Percentiles rank a stretch among this genome's conserved stretches.
These are phyloP conservation scores for Xylariaceae sp. DNA, from an alignment of 2,329 filamentous ascomycete species.

Conservation along the genomic window DNA sequence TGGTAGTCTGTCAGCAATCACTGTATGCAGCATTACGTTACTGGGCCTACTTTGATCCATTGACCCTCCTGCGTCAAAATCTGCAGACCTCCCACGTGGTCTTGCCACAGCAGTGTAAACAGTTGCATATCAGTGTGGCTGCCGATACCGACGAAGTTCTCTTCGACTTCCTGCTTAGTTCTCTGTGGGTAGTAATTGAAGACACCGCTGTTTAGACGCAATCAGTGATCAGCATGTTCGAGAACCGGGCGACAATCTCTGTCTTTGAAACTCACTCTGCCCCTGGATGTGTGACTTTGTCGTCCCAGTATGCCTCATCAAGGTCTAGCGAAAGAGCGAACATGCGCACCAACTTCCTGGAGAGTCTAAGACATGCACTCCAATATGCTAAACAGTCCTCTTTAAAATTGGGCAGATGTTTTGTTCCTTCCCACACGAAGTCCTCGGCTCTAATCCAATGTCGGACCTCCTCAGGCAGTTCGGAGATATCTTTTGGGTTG, in stretches of 20 bases:
- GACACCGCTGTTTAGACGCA: slow-evolving; percentile 22
- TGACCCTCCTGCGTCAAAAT: slow-evolving; percentile 39
- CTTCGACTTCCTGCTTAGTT: slow-evolving; percentile 20
- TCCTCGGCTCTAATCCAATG: slow-evolving; percentile 43
- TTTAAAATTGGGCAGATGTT: slow-evolving; percentile 46
- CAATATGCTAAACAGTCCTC: slow-evolving; percentile 44
- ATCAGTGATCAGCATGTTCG: neutral
- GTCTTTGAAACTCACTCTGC: slow-evolving; percentile 24
- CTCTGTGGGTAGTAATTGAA: slow-evolving; percentile 39
- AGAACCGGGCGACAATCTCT: neutral
- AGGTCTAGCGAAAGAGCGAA: slow-evolving; percentile 54
- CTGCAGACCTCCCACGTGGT: slow-evolving; percentile 40
- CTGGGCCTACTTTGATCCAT: slow-evolving; percentile 36
- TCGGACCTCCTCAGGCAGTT: slow-evolving; percentile 41
- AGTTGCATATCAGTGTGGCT: slow-evolving; percentile 52
- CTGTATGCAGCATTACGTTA: neutral
- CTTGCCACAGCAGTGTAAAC: slow-evolving; percentile 49
- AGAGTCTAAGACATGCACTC: slow-evolving; percentile 44
- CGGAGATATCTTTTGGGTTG: slow-evolving; percentile 34
- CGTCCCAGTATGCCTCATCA: slow-evolving; percentile 52
- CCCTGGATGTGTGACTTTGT: slow-evolving; percentile 49
- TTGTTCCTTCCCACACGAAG: slow-evolving; percentile 50
- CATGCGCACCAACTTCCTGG: slow-evolving; percentile 45
- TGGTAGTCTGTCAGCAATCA: neutral
- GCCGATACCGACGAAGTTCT: slow-evolving; percentile 39